Percentiles rank a stretch among this genome's conserved stretches.
These are phyloP conservation scores for Colletotrichum spinosum DNA, from an alignment of 2,329 filamentous ascomycete genomes.

Conservation along the genomic window DNA sequence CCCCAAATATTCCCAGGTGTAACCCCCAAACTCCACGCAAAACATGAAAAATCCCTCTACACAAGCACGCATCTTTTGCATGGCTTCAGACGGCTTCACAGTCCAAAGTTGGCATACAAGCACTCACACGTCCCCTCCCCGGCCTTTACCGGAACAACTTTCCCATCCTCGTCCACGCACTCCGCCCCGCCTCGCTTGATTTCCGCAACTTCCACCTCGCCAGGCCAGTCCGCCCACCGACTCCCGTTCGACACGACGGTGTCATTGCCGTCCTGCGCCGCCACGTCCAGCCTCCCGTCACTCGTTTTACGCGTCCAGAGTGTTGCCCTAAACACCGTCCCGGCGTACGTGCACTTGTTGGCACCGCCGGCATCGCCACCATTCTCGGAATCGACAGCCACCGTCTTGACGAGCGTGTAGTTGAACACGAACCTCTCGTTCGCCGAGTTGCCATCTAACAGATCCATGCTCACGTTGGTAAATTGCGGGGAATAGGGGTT, in stretches of 20 bases:
- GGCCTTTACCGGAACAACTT: constrained; percentile 51
- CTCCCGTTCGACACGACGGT: constrained; percentile 37
- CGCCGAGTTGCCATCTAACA: constrained; percentile 58
- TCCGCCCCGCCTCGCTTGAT: constrained; percentile 62
- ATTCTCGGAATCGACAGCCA: constrained; percentile 57
- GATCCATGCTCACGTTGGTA: constrained; percentile 59
- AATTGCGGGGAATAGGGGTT: constrained; percentile 70
- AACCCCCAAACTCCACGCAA: not conserved
- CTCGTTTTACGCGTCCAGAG: constrained; percentile 66
- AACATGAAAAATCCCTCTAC: not conserved
- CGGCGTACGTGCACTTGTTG: constrained; percentile 68
- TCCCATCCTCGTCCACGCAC: constrained; percentile 59
- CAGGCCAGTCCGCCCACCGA: constrained; percentile 64
- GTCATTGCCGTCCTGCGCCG: constrained; percentile 24
- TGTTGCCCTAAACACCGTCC: constrained; percentile 65
- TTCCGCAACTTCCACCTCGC: constrained; percentile 67
- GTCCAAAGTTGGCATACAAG: constrained; percentile 50
- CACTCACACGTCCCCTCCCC: constrained; percentile 52
- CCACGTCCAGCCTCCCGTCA: constrained; percentile 28
- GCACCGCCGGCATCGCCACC: constrained; percentile 56
- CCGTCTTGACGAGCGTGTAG: constrained; percentile 62
- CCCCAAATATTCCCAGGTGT: not conserved
- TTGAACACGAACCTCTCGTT: constrained; percentile 70
- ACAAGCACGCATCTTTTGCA: no score
- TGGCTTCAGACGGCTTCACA: not conserved